A percentile compares a stretch with the other conserved stretches of the same genome.
Evolutionary conservation across 2,329 filamentous ascomycete genomes (phyloP).

Genomic region (Botrytis elliptica): DNA sequence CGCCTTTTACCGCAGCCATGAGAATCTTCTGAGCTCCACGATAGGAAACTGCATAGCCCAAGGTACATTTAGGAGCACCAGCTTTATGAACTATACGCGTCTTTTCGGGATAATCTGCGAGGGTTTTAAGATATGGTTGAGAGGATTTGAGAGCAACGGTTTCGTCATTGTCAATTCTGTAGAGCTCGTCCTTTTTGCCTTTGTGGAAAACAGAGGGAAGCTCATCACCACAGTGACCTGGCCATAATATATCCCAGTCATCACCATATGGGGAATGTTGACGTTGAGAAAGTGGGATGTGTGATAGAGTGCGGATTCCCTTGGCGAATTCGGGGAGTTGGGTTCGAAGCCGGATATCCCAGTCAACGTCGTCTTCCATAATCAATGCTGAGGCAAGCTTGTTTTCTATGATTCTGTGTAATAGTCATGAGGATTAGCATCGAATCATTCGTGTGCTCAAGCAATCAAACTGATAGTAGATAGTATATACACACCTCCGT

Average conservation of each 20-base stretch:
- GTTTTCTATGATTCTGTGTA: conserved; percentile 26
- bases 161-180: conserved; percentile 34
- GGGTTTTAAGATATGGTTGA: conserved; percentile 21
- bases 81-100: conserved; percentile 37
- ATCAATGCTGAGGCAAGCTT: conserved; percentile 41
- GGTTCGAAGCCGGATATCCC: conserved; percentile 43
- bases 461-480: not conserved
- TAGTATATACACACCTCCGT: conserved; percentile 28
- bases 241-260: conserved; percentile 42
- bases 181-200: conserved; percentile 22
- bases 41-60: conserved; percentile 40
- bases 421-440: conserved; percentile 2
- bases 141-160: conserved; percentile 32
- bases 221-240: conserved; percentile 41
- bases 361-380: conserved; percentile 47
- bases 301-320: conserved; percentile 22
- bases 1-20: conserved; percentile 50
- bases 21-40: conserved; percentile 53
- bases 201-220: not conserved
- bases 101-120: conserved; percentile 23
- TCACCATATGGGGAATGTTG: conserved; percentile 38
- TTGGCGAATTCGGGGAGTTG: conserved; percentile 38
- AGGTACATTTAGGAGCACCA: conserved; percentile 37
- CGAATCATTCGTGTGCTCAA: not conserved
- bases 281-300: conserved; percentile 17